These are phyloP conservation scores for Cadophora sp. DNA, from an alignment of 2,329 filamentous ascomycete species.

Conservation along the genomic window DNA sequence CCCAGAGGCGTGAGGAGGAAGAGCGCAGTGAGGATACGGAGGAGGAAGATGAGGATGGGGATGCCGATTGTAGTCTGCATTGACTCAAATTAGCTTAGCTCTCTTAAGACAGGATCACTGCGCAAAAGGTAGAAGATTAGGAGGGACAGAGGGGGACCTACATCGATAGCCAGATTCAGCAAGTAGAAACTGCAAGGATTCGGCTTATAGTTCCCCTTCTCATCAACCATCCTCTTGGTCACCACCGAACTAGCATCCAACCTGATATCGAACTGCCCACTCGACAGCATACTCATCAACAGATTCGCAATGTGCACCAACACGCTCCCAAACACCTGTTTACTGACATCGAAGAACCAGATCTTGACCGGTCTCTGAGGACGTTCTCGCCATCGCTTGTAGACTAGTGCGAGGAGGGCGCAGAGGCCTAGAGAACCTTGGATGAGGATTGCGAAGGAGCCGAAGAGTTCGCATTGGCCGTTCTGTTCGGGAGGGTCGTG, in stretches of 20 bases:
- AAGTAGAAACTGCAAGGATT: slow-evolving; percentile 98
- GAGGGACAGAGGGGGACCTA: slow-evolving; percentile 59
- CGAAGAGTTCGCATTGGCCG: slow-evolving; percentile 86
- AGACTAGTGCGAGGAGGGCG: slow-evolving; percentile 86
- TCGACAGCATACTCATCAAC: slow-evolving; percentile 95
- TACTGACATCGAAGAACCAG: slow-evolving; percentile 97
- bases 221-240: slow-evolving; percentile 46
- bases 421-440: slow-evolving; percentile 85
- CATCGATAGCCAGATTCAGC: slow-evolving; percentile 92
- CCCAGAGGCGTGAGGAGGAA: slow-evolving; percentile 80
- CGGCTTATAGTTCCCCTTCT: slow-evolving; percentile 67
- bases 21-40: slow-evolving; percentile 76
- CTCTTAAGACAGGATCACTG: not conserved
- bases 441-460: slow-evolving; percentile 88
- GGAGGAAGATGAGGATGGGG: slow-evolving; percentile 88
- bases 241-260: slow-evolving; percentile 49
- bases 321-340: slow-evolving; percentile 94
- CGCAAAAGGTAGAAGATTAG: not conserved
- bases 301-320: slow-evolving; percentile 92
- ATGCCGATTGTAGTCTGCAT: slow-evolving; percentile 93
- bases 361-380: slow-evolving; percentile 93
- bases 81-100: slow-evolving; percentile 12
- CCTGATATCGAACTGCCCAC: slow-evolving; percentile 77
- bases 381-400: slow-evolving; percentile 90
- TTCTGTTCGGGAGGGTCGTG: slow-evolving; percentile 46